Evolutionary conservation across 2,329 filamentous ascomycete species (phyloP), one percentile per base, ranked within the genome.

Genomic region (Aspergillus fumigatiaffinis): DNA sequence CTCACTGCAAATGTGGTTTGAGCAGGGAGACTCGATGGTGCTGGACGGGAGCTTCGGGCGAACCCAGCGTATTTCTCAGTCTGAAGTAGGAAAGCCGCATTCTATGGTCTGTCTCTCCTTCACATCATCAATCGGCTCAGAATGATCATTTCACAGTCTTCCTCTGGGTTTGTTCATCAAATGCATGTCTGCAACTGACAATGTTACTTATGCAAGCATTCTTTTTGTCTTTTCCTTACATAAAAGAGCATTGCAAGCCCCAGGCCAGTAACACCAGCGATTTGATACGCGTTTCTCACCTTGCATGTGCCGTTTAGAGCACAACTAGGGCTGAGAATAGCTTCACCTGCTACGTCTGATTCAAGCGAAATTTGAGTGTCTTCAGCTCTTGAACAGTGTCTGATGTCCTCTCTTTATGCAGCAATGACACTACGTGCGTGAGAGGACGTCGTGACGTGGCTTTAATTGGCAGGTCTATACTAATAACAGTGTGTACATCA

Each of bases 1-100:
- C 52, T 35, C 51, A 47, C 56, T 42, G 52, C 50, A 23, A 47
- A 6, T 23, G 21, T 47, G 21, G 4, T 23, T 12, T 21, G 1
- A 23, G 17, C n/a, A 20, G 26, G 29, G 25, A 51, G 56, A 60
- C 57, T 62, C 59, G 57, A 60, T 65, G 59, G 61, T 57, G 62
- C 63, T 60, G 57, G 51, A 60, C 59, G 55, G 59, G 54, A 50
- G 42, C 52, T 42, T 61, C 51, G 28, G 53, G 44, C 54, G 53
- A 54, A 25, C 53, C 58, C 62, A 59, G 70, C 70, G 69, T 71
- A 71, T 67, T 70, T 71, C 58, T 71, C 67, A 71, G 68, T 68
- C 71, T 68, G 67, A 62, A 61, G 50, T 42, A 50, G 54, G 58
- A 56, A 60, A 63, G 49, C 35, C 54, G 42, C 46, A 48, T 53